Evolutionary conservation across 202 grass and related monocot genomes (phyloP).

Genomic region (Zoysia matrella): DNA sequence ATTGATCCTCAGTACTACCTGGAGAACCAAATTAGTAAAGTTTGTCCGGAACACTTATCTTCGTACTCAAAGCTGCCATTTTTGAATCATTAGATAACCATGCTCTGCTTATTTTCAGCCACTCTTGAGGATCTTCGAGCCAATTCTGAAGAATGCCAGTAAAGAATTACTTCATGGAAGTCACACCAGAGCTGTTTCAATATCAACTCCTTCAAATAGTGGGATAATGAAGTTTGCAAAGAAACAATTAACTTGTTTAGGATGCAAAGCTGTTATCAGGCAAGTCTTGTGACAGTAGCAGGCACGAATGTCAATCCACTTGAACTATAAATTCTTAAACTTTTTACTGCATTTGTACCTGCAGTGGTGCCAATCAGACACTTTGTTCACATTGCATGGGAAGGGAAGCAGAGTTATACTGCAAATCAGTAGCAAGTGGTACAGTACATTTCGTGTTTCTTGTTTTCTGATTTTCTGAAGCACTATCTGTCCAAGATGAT

Average conservation of each 20-base stretch:
- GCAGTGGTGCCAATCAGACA: background rate
- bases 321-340: background rate
- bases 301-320: background rate
- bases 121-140: constrained; percentile 93
- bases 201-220: constrained; percentile 96
- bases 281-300: constrained; percentile 13
- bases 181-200: constrained; percentile 92
- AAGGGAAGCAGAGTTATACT: constrained; percentile 97
- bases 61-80: constrained; percentile 12
- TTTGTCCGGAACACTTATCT: constrained; percentile 36
- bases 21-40: constrained; percentile 99
- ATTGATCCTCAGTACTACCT: constrained; percentile 99
- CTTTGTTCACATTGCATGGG: constrained; percentile 96
- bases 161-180: constrained; percentile 97
- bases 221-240: constrained; percentile 99
- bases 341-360: constrained; percentile 22
- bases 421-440: constrained; percentile 95
- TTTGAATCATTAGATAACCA: background rate
- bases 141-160: constrained; percentile 95
- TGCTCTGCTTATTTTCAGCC: constrained; percentile 55
- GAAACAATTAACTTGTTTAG: constrained; percentile 91
- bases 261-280: constrained; percentile 98
- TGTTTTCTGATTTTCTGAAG: background rate
- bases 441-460: constrained; percentile 18
- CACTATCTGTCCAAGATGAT: background rate